These are phyloP conservation scores for Aspergillus quadrilineatus DNA, from an alignment of 2,329 filamentous ascomycete genomes.

Conservation along the genomic window DNA sequence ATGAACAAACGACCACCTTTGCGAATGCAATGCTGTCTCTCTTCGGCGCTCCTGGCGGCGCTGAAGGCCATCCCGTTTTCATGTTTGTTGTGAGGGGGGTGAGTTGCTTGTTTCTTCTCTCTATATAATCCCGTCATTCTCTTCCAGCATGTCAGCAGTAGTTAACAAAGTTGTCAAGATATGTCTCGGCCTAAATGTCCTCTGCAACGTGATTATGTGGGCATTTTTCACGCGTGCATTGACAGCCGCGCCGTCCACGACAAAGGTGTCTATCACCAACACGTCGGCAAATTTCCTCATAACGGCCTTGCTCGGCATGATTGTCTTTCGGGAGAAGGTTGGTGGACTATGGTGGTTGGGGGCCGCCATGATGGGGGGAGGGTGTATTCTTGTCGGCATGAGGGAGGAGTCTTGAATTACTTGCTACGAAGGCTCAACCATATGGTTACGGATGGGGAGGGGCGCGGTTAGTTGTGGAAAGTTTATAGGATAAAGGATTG, in stretches of 20 bases:
- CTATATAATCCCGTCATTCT: no score
- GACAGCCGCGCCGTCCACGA: slow-evolving; percentile 59
- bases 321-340: slow-evolving; percentile 59
- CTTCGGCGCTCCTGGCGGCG: slow-evolving; percentile 40
- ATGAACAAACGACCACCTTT: slow-evolving; percentile 56
- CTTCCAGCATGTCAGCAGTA: no score
- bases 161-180: slow-evolving; percentile 36
- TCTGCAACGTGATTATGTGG: slow-evolving; percentile 66
- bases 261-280: slow-evolving; percentile 63
- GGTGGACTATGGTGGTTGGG: slow-evolving; percentile 62
- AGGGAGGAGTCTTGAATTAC: slow-evolving; percentile 44
- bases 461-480: neutral
- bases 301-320: slow-evolving; percentile 58
- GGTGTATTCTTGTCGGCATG: slow-evolving; percentile 63
- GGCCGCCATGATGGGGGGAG: slow-evolving; percentile 58
- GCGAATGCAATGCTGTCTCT: slow-evolving; percentile 47
- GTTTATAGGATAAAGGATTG: neutral
- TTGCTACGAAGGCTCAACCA: neutral
- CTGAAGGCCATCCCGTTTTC: slow-evolving; percentile 39
- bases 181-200: slow-evolving; percentile 61
- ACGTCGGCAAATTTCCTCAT: slow-evolving; percentile 64
- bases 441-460: neutral
- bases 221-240: slow-evolving; percentile 63
- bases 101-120: slow-evolving; percentile 30
- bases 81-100: slow-evolving; percentile 55